Base-by-base conservation (phyloP, 1,284 basidiomycete species). In the Malassezia nana region DNA sequence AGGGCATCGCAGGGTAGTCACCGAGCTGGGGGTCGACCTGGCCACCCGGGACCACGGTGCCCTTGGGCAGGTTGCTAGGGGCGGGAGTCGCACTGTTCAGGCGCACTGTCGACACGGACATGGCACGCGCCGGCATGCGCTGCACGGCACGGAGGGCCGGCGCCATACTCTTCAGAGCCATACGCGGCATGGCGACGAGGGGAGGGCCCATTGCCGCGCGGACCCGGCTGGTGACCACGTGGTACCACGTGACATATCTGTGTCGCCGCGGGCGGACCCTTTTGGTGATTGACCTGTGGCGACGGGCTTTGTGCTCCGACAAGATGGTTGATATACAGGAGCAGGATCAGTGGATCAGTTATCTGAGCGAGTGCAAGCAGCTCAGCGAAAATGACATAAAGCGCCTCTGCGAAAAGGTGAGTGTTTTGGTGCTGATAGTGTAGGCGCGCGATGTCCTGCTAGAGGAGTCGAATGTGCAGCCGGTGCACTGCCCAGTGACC, bases 341-440 rank as follows among this genome's bases (percentile, higher is more conserved):
- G 51, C 71, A 74, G 49, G 71, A 74, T 50, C 59, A 65, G 50
- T 95, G 94, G 94, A 92, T 99, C 76, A 83, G 89, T 63, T 90
- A 96, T 76, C 83, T 99, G 64, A 86, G 86, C 77, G 87, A 94
- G 74, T 99, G 94, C 81, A 96, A 99, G 77, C 94, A 95, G 69
- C 83, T 99, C 60, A 81, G 87, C 57, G 94, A 99, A 78, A 81
- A 82, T 25, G 92, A 98, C 77, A 89, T 99, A 60, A 96, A 96
- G 82, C 84, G 85, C 75, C 81, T 99, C 64, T 99, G 94, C 79
- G 92, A 98, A 81, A 98, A 95, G 86, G 91, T 90, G 70, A 63
- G 83, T 32, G 18, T 6, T 8, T 18, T 8, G 28, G 15, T 32
- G 3, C 3, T 18, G 30, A 20, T 32, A 24, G 3, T 5, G 3